Evolutionary conservation across 257 asterid species (phyloP), one percentile per base, ranked within the genome.

Genomic region (Echites panduratus): DNA sequence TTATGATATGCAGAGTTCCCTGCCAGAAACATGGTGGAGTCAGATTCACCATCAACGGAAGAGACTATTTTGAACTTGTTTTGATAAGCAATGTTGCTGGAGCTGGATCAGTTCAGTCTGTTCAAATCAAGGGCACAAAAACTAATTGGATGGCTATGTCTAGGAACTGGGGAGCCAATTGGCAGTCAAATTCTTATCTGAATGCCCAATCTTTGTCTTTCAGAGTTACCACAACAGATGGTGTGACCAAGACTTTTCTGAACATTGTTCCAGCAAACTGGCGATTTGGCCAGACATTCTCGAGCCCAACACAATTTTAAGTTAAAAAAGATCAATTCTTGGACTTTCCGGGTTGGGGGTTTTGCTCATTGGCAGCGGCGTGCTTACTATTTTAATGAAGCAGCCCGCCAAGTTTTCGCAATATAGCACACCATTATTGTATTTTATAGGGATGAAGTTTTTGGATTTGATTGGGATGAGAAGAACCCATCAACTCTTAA

Each of bases 121-220:
- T 91, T 0, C 84, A 79, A 77, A 86, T 94, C 74, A 91, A 91
- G 83, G 99, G 97, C 5, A 71, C 97, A 14, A 88, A 47, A 32
- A 85, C 93, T 0, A 83, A 82, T 4, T 94, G 97, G 96, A 75
- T 82, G 81, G 2, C 92, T 4, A 88, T 91, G 97, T 84, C 96
- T 1, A 85, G 97, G 62, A 94, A 94, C 72, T 94, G 99, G 99
- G 99, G 99, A 14, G 92, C 87, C 3, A 94, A 91, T 80, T 94
- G 99, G 99, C 99, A 94, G 65, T 88, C 97, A 9, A 87, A 86
- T 79, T 45, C 82, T 9, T 88, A 49, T 66, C 95, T 94, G 4
- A 85, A 86, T 24, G 92, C 97, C 26, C 99, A 94, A 70, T 32
- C 97, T 0, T 24, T 94, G 16, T 94, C 99, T 17, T 91, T 94